A percentile compares a stretch with the other conserved stretches of the same genome.
Evolutionary conservation across 2,329 filamentous ascomycete species (phyloP).

Genomic region (Diplodia scrobiculata): DNA sequence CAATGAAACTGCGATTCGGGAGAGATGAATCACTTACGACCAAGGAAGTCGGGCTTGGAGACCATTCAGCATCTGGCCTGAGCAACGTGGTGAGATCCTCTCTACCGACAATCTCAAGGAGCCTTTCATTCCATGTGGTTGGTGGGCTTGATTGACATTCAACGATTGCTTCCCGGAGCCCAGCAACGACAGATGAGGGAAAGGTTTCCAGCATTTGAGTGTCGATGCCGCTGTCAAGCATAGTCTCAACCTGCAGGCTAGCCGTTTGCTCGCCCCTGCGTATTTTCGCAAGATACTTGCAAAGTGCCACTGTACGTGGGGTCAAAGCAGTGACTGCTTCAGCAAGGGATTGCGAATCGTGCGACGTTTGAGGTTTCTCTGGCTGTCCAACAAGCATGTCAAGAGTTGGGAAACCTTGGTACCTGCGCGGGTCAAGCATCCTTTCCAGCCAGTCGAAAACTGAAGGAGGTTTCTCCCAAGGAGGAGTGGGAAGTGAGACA

Average conservation of each 20-base stretch:
- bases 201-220: constrained; percentile 73
- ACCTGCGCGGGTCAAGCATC: constrained; percentile 38
- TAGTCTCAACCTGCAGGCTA: constrained; percentile 69
- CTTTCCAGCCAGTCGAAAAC: constrained; percentile 57
- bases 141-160: constrained; percentile 82
- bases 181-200: constrained; percentile 78
- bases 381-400: constrained; percentile 36
- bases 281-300: constrained; percentile 62
- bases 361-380: constrained; percentile 15
- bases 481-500: constrained; percentile 36
- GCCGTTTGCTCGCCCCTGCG: constrained; percentile 45
- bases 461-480: constrained; percentile 56
- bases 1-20: neutral
- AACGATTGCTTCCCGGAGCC: constrained; percentile 81
- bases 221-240: constrained; percentile 70
- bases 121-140: constrained; percentile 68
- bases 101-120: constrained; percentile 76
- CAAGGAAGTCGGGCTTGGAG: constrained; percentile 35
- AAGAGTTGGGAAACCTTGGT: constrained; percentile 43
- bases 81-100: constrained; percentile 75
- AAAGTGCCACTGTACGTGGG: constrained; percentile 67
- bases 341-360: constrained; percentile 10
- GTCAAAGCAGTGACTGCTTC: constrained; percentile 33
- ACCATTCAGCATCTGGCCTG: constrained; percentile 49
- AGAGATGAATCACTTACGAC: constrained; percentile 1